These are phyloP conservation scores for Macrolepiota dolichaula DNA, from an alignment of 768 basidiomycete species.

Conservation along the genomic window DNA sequence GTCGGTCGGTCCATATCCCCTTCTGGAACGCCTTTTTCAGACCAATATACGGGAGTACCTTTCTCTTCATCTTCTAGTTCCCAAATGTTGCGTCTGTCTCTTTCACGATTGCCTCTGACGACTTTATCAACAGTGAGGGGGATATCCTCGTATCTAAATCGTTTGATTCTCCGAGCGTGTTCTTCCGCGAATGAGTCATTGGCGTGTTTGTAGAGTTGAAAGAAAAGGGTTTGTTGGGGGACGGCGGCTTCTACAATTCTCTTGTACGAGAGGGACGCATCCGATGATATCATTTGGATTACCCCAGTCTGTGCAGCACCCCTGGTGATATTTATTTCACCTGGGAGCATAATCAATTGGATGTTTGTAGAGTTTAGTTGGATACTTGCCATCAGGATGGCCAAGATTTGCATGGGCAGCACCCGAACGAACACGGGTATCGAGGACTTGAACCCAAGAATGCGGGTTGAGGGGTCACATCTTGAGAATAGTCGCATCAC, in stretches of 20 bases:
- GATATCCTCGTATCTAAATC: conserved; percentile 88
- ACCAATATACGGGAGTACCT: conserved; percentile 27
- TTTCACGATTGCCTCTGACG: conserved; percentile 78
- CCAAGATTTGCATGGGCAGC: conserved; percentile 82
- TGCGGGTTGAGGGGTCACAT: conserved; percentile 70
- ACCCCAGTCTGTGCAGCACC: conserved; percentile 65
- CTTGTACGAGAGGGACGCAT: conserved; percentile 65
- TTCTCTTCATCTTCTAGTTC: conserved; percentile 51
- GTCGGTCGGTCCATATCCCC: conserved; percentile 30
- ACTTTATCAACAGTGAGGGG: conserved; percentile 91
- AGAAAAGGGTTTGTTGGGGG: conserved; percentile 64
- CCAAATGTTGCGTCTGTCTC: conserved; percentile 64
- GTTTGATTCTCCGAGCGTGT: conserved; percentile 68
- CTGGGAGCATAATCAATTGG: conserved; percentile 26
- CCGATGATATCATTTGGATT: no score
- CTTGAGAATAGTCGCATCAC: conserved; percentile 66
- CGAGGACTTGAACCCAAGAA: conserved; percentile 66
- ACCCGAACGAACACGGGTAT: conserved; percentile 84
- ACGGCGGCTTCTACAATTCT: conserved; percentile 59
- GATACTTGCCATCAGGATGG: conserved; percentile 63
- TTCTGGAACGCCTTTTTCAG: conserved; percentile 27
- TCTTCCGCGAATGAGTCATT: conserved; percentile 63
- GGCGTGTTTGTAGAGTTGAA: conserved; percentile 84
- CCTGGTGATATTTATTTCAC: conserved; percentile 79
- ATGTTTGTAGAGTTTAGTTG: background rate